Evolutionary conservation across 1,139 yeast genomes (phyloP).

Genomic region (Protomyces macrosporus): DNA sequence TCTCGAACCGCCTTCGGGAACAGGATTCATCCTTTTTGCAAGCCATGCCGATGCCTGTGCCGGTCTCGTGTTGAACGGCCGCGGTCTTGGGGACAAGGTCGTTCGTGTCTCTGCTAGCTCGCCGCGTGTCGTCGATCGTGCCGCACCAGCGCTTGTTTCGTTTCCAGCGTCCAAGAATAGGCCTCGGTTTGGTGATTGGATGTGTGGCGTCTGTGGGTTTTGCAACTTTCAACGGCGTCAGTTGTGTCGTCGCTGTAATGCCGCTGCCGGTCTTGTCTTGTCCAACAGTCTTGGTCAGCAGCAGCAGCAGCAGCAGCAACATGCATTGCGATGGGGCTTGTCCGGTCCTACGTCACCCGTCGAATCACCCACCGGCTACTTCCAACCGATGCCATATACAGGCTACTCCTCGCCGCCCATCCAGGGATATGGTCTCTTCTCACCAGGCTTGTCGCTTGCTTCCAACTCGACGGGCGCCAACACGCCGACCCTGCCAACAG

Average conservation of each 20-base stretch:
- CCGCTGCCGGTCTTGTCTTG: conserved; percentile 43
- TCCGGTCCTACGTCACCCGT: background rate
- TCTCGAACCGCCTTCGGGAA: conserved; percentile 46
- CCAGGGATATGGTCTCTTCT: background rate
- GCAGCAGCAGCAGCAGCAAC: too few relatives aligned
- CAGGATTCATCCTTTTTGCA: conserved; percentile 81
- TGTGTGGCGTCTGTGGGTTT: conserved; percentile 92
- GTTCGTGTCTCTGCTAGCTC: conserved; percentile 87
- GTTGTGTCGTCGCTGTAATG: conserved; percentile 89
- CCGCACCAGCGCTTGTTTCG: conserved; percentile 71
- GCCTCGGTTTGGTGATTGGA: conserved; percentile 97
- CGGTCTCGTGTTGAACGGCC: conserved; percentile 70
- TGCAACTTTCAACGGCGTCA: conserved; percentile 92
- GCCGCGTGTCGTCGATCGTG: conserved; percentile 66
- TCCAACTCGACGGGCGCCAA: background rate
- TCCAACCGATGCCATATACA: background rate
- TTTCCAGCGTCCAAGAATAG: conserved; percentile 78
- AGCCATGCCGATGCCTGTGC: conserved; percentile 83
- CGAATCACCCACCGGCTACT: background rate
- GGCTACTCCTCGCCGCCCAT: background rate
- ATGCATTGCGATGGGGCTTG: too few relatives aligned
- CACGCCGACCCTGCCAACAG: conserved; percentile 45
- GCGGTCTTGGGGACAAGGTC: conserved; percentile 64
- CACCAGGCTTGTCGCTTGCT: background rate
- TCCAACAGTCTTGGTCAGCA: background rate